Conservation (phyloP, 768 basidiomycete genomes). For the Trametes elegans region DNA sequence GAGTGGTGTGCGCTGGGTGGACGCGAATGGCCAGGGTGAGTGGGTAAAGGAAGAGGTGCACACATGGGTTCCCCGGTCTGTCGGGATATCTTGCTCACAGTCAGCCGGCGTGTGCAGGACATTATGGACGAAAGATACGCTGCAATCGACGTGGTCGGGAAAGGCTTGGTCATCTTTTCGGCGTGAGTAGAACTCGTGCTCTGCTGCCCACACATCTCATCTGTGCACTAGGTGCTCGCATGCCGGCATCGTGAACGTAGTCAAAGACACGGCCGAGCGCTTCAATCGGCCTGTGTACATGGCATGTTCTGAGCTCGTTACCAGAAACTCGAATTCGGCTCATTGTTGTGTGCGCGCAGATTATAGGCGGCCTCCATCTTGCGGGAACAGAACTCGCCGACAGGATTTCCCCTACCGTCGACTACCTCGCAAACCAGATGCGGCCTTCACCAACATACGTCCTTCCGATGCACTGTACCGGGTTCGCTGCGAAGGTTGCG, state of each 20-base stretch:
- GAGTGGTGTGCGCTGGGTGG: conserved; percentile 63
- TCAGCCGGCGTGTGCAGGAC: conserved; percentile 39
- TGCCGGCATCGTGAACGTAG: conserved; percentile 84
- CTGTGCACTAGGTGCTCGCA: conserved; percentile 55
- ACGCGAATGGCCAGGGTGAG: conserved; percentile 25
- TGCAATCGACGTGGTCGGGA: conserved; percentile 73
- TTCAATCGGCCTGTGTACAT: conserved; percentile 75
- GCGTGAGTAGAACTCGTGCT: conserved; percentile 49
- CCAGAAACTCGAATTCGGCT: not conserved
- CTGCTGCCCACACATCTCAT: not conserved
- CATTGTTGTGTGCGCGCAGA: conserved; percentile 35
- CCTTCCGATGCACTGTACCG: conserved; percentile 84
- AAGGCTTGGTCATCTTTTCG: conserved; percentile 81
- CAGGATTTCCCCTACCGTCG: conserved; percentile 67
- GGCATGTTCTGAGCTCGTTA: conserved; percentile 37
- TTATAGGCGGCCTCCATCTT: conserved; percentile 84
- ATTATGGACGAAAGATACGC: conserved; percentile 85
- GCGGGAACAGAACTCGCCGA: conserved; percentile 62
- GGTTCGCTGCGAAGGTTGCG: conserved; percentile 73
- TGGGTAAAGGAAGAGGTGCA: conserved; percentile 61
- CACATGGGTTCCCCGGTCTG: no score
- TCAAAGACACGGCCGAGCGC: conserved; percentile 60
- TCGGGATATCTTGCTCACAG: not conserved
- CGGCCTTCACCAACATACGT: conserved; percentile 65
- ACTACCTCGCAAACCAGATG: conserved; percentile 63